Base-by-base conservation (phyloP, 352 stramenopile genomes). In the Pythium rhizo-oryzae region DNA sequence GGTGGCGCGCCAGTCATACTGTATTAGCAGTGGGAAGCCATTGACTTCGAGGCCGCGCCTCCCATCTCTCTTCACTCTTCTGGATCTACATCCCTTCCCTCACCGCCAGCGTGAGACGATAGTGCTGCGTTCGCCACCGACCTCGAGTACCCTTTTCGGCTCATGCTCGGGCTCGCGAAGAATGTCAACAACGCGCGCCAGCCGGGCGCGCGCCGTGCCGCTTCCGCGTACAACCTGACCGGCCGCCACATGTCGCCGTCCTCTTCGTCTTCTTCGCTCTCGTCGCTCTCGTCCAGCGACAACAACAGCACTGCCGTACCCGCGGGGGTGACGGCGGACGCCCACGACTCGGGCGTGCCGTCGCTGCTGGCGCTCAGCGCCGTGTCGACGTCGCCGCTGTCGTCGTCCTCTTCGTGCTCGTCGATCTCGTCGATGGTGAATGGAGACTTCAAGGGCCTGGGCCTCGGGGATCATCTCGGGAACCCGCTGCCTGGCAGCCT, bases 151-250 rank as follows among this genome's bases (percentile, higher is more conserved):
- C 28, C 28, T 33, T 33, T 6, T 33, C 28, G 28, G 16, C 80
- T 91, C 52, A 67, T 79, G 46, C 79, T 84, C 49, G 80, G 78
- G 0, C 67, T 89, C 60, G 78, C 83, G 56, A 91, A 89, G 71
- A 89, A 84, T 77, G 82, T 88, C 68, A 90, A 85, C 68, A 90
- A 84, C 51, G 59, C 76, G 24, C 66, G 85, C 44, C 79, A 66
- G 41, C 59, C 79, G 18, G 71, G 73, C 43, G 82, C 84, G 55
- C 76, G 82, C 28, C 80, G 81, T 37, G 84, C 79, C n/a, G 83
- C 81, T 66, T 82, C 79, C 24, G 83, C 80, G 53, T 88, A 86
- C 57, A 82, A 90, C 57, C 63, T 92, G 54, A 71, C 74, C 51
- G 82, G 80, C 11, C 72, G 76, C 6, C 49, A 87, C 41, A 66